Evolutionary conservation across 306 rosid species (phyloP).

Genomic region (Vigna unguiculata): DNA sequence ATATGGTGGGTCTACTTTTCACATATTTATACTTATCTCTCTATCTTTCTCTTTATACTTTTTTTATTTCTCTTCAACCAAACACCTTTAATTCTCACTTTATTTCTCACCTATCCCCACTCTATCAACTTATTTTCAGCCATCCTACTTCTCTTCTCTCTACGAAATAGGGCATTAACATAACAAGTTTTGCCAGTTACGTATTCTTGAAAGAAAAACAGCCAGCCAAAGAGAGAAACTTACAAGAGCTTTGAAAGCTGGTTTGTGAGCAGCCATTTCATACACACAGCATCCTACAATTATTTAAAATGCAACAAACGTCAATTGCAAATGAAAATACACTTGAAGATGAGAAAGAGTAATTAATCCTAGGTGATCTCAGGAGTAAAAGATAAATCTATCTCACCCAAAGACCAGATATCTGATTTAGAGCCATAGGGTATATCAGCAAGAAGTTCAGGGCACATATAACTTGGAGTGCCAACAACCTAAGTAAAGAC

Average conservation of each 20-base stretch:
- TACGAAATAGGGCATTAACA: neutral
- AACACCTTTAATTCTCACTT: no score
- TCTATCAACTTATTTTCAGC: no score
- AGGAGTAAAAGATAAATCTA: neutral
- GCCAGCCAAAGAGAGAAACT: constrained; percentile 49
- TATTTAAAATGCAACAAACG: constrained; percentile 5
- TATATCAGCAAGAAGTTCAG: constrained; percentile 99
- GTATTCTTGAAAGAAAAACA: neutral
- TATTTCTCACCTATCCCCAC: no score
- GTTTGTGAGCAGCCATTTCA: constrained; percentile 86
- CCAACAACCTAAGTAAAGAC: constrained; percentile 77
- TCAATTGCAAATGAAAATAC: constrained; percentile 23
- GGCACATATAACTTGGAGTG: constrained; percentile 98
- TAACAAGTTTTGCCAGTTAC: neutral
- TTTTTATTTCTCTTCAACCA: no score
- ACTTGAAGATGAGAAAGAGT: constrained; percentile 8
- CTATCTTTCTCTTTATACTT: no score
- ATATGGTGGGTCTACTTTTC: no score
- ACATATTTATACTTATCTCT: no score
- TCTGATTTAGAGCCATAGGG: constrained; percentile 99
- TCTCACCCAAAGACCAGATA: constrained; percentile 95
- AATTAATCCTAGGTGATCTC: constrained; percentile 2
- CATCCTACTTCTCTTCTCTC: no score
- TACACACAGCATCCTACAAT: constrained; percentile 88
- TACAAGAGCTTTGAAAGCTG: constrained; percentile 96